Evolutionary conservation across 1,139 yeast genomes (phyloP), one percentile per base, ranked within the genome.

Genomic region (Candida tetrigidarum): DNA sequence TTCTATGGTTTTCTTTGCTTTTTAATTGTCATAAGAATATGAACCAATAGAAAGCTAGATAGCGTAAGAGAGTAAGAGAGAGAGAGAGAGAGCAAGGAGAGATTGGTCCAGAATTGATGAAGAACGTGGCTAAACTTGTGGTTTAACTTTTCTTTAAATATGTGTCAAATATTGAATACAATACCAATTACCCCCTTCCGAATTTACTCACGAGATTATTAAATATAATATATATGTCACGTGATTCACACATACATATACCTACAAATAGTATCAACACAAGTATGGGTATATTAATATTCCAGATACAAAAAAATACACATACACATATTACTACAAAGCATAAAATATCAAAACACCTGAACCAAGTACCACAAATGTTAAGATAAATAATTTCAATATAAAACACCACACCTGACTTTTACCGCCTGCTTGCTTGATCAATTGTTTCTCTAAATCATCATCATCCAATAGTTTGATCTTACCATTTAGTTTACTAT

Each of bases 281-380:
- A 4, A n/a, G 3, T 12, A 28, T 10, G 11, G 10, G 23, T 32
- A 32, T 18, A 32, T 32, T 32, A 18, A 32, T 32, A 32, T n/a
- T 7, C 36, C 36, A 35, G 38, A 35, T 35, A 35, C 23, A 25
- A 23, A 35, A 35, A 35, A 3, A 25, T 25, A 20, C 12, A 14
- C 12, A n/a, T 30, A 8, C 39, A 37, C n/a, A n/a, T n/a, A n/a
- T n/a, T n/a, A 19, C 23, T 52, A 65, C 38, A 69, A 55, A 3
- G 76, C 76, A 46, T 62, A 67, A 52, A 71, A 69, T n/a, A 70
- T 66, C 49, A 71, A 59, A 12, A 71, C 63, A 4, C 71, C 65
- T 30, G 67, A 63, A 2, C 72, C 75, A 35, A 62, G 46, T 22
- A 71, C 75, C 7, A 68, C 58, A 2, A 50, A 37, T 50, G 61